Evolutionary conservation across 441 rosid genomes (phyloP), one percentile per base, ranked within the genome.

Genomic region (Manihot esculenta): DNA sequence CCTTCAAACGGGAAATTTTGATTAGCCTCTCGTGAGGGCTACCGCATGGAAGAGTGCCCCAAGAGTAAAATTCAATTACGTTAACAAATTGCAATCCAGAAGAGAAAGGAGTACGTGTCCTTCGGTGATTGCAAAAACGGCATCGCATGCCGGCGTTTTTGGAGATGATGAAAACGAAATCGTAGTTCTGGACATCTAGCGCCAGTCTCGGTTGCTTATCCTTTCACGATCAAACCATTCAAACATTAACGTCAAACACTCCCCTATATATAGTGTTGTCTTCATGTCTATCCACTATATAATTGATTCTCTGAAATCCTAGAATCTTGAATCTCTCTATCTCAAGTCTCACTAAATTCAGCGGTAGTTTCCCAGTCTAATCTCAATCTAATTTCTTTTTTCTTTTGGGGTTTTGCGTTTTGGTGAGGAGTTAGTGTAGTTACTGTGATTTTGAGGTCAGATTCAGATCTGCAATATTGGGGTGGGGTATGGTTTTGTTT

Each of bases 391-490:
- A n/a, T n/a, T 50, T 6, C 38, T 13, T 26, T 57, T 13, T 21
- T 35, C 18, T 27, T 42, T 20, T 14, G 66, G 42, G 30, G 54
- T 42, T 24, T 64, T 26, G 41, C 68, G 42, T 35, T n/a, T 20
- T 14, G 47, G 48, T 18, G 45, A 17, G 62, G 42, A 30, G 58
- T 57, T 15, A 30, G 7, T 41, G 33, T 42, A 35, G 21, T 35
- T 35, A 2, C 48, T 59, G 30, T 58, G 53, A 23, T 2, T 42
- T 33, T 9, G 51, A 61, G 69, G 26, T 72, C 56, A 74, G 57
- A 78, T 80, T 84, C 51, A 78, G 85, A 84, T 84, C 85, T 78
- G 74, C 63, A 48, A 58, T 8, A 67, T 13, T 56, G n/a, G 47
- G 41, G 2, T 30, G 14, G 9, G 70, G 44, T 57, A 81, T 74